Conservation (phyloP, 768 basidiomycete genomes). For the Tulasnella sp. region DNA sequence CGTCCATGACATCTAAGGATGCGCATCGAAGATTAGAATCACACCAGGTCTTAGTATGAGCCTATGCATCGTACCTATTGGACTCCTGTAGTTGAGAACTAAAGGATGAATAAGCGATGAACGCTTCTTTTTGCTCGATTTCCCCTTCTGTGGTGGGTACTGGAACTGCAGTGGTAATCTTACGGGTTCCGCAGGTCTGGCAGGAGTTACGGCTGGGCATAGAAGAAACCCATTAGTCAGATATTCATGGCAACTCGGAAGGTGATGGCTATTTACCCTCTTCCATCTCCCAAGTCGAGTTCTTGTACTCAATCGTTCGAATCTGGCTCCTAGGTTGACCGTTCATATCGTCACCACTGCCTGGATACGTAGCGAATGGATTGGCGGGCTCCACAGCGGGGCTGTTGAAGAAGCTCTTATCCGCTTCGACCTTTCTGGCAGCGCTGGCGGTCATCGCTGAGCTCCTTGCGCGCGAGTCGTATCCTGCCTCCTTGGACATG, state of each 20-base stretch:
- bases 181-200: neutral
- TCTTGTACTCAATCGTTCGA: slow-evolving; percentile 6
- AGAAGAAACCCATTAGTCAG: neutral
- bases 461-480: neutral
- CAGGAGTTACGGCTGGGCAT: neutral
- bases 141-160: neutral
- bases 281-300: slow-evolving; percentile 10
- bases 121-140: neutral
- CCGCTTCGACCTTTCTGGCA: neutral
- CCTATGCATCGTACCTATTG: neutral
- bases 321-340: neutral
- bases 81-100: slow-evolving; percentile 11
- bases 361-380: neutral
- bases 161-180: slow-evolving; percentile 1
- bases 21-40: neutral
- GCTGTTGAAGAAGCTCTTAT: slow-evolving; percentile 10
- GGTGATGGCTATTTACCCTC: neutral
- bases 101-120: slow-evolving; percentile 1
- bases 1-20: neutral
- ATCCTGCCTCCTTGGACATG: slow-evolving; percentile 40
- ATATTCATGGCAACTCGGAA: neutral
- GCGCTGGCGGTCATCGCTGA: neutral
- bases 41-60: neutral
- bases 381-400: neutral
- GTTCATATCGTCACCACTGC: neutral